These are phyloP conservation scores for Coemansia sp. DNA, from an alignment of 192 early-diverging fungal genomes.

Conservation along the genomic window DNA sequence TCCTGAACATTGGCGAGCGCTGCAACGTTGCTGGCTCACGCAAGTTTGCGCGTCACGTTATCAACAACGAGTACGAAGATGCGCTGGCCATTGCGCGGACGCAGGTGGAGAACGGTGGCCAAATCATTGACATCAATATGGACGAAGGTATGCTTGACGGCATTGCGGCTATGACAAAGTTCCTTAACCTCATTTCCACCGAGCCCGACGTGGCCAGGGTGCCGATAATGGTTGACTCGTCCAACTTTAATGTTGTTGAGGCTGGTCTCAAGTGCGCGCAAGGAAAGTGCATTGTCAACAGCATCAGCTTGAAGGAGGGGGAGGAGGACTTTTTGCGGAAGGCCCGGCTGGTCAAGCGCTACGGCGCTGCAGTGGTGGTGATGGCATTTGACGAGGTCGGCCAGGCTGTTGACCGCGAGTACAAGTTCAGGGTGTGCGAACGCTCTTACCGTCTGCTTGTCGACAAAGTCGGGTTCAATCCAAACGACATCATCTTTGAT, in stretches of 20 bases:
- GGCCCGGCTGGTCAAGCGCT: constrained; percentile 83
- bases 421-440: constrained; percentile 89
- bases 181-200: constrained; percentile 90
- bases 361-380: constrained; percentile 93
- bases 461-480: constrained; percentile 80
- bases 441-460: constrained; percentile 90
- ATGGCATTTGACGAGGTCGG: constrained; percentile 98
- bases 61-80: constrained; percentile 92
- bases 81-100: constrained; percentile 89
- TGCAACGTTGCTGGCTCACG: constrained; percentile 97
- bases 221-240: constrained; percentile 95
- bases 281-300: constrained; percentile 98
- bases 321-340: constrained; percentile 90
- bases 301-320: constrained; percentile 94
- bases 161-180: constrained; percentile 89
- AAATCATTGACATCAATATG: constrained; percentile 96
- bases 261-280: constrained; percentile 95
- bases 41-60: constrained; percentile 91
- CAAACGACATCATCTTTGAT: constrained; percentile 85
- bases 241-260: constrained; percentile 96
- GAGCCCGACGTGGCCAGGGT: constrained; percentile 90
- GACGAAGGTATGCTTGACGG: constrained; percentile 97
- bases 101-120: constrained; percentile 95
- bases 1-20: constrained; percentile 95
- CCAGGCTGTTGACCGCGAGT: constrained; percentile 80